These are phyloP conservation scores for Pichia inconspicua DNA, from an alignment of 1,139 yeast species.

Conservation along the genomic window DNA sequence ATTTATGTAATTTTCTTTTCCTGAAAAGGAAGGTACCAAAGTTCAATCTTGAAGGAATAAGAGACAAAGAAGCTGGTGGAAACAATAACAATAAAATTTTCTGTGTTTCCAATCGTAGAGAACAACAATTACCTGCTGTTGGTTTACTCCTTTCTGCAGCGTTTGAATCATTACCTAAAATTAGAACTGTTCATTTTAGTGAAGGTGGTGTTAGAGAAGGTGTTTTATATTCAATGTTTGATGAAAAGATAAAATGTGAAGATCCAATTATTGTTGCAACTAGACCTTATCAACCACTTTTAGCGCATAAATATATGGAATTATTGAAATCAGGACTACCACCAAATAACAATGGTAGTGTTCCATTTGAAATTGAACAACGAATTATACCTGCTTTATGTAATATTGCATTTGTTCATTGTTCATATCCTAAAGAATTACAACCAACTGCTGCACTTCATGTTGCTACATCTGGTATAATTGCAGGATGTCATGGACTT, in stretches of 20 bases:
- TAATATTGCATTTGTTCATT: slow-evolving; percentile 61
- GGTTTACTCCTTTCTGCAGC: slow-evolving; percentile 54
- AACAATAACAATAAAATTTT: slow-evolving; percentile 35
- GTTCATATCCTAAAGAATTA: slow-evolving; percentile 61
- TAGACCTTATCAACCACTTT: slow-evolving; percentile 54
- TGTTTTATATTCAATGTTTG: slow-evolving; percentile 50
- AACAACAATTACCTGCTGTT: slow-evolving; percentile 56
- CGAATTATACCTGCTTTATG: slow-evolving; percentile 61
- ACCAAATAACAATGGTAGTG: slow-evolving; percentile 25
- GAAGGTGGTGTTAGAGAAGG: slow-evolving; percentile 74
- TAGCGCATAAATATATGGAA: slow-evolving; percentile 44
- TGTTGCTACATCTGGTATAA: slow-evolving; percentile 58
- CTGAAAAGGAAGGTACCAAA: slow-evolving; percentile 37
- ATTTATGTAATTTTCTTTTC: slow-evolving; percentile 40
- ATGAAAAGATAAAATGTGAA: slow-evolving; percentile 45
- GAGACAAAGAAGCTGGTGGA: slow-evolving; percentile 1
- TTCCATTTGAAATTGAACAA: slow-evolving; percentile 47
- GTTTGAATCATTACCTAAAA: slow-evolving; percentile 47
- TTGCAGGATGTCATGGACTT: slow-evolving; percentile 63
- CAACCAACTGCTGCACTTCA: slow-evolving; percentile 65
- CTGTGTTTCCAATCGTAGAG: slow-evolving; percentile 53
- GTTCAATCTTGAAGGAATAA: slow-evolving; percentile 12
- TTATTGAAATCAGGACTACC: slow-evolving; percentile 49
- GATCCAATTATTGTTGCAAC: slow-evolving; percentile 62
- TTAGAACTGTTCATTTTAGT: slow-evolving; percentile 53